Evolutionary conservation across 179 eudicot genomes (phyloP).

Genomic region (Vitellaria paradoxa): DNA sequence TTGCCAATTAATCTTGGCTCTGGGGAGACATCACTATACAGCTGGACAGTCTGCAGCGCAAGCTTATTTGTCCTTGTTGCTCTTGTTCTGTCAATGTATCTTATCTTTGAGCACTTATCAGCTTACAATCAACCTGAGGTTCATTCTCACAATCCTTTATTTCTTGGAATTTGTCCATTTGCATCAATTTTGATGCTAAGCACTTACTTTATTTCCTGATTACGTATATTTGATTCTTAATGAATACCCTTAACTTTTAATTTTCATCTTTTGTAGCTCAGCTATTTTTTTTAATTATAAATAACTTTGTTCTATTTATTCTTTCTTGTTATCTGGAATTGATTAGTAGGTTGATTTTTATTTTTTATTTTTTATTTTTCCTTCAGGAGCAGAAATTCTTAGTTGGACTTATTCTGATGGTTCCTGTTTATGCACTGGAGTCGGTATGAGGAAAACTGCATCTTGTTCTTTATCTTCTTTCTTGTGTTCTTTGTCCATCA

Average conservation of each 20-base stretch:
- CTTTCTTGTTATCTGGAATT: slow-evolving; percentile 8
- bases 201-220: slow-evolving; percentile 1
- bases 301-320: background rate
- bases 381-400: slow-evolving; percentile 97
- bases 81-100: slow-evolving; percentile 74
- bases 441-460: slow-evolving; percentile 47
- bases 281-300: background rate
- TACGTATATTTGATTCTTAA: background rate
- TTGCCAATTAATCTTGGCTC: slow-evolving; percentile 40
- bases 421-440: slow-evolving; percentile 97
- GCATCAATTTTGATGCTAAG: slow-evolving; percentile 6
- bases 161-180: background rate
- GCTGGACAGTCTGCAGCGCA: slow-evolving; percentile 72
- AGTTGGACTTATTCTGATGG: slow-evolving; percentile 93
- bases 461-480: background rate
- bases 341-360: slow-evolving; percentile 12
- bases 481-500: background rate
- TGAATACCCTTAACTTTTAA: background rate
- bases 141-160: slow-evolving; percentile 13
- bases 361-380: background rate
- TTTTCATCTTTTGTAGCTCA: slow-evolving; percentile 2
- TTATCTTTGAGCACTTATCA: slow-evolving; percentile 82
- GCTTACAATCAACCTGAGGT: slow-evolving; percentile 97
- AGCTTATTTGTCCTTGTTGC: slow-evolving; percentile 76
- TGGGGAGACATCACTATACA: slow-evolving; percentile 51